Percentiles rank a stretch among this genome's conserved stretches.
These are phyloP conservation scores for Oxyria digyna DNA, from an alignment of 148 eudicot species.

Conservation along the genomic window DNA sequence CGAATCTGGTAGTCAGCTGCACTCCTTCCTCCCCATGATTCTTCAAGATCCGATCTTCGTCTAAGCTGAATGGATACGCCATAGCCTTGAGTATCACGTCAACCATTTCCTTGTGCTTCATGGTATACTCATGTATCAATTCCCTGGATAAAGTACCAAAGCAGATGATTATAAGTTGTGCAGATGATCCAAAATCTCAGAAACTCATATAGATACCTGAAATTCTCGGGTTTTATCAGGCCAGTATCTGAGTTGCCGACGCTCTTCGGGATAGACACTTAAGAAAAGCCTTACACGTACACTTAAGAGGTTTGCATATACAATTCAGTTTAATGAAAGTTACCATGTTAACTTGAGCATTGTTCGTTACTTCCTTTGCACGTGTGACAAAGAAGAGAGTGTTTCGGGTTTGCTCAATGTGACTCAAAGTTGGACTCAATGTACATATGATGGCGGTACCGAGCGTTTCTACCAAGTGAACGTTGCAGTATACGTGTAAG, in stretches of 20 bases:
- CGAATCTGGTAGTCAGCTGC: slow-evolving; percentile 22
- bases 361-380: slow-evolving; percentile 94
- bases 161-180: not conserved
- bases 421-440: slow-evolving; percentile 78
- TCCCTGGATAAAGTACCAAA: slow-evolving; percentile 14
- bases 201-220: slow-evolving; percentile 25
- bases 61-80: slow-evolving; percentile 26
- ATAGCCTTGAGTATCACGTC: slow-evolving; percentile 26
- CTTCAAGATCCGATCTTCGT: slow-evolving; percentile 26
- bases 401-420: slow-evolving; percentile 77
- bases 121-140: slow-evolving; percentile 19
- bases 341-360: slow-evolving; percentile 97
- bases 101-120: slow-evolving; percentile 6
- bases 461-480: slow-evolving; percentile 96
- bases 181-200: not conserved
- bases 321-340: not conserved
- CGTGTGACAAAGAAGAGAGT: slow-evolving; percentile 80
- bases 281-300: slow-evolving; percentile 29
- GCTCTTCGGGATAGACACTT: slow-evolving; percentile 27
- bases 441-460: slow-evolving; percentile 96
- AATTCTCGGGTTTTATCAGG: slow-evolving; percentile 46
- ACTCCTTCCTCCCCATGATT: slow-evolving; percentile 22
- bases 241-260: slow-evolving; percentile 36
- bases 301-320: not conserved
- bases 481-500: slow-evolving; percentile 86